Evolutionary conservation across 441 rosid genomes (phyloP), one percentile per base, ranked within the genome.

Genomic region (Geranium incanum): DNA sequence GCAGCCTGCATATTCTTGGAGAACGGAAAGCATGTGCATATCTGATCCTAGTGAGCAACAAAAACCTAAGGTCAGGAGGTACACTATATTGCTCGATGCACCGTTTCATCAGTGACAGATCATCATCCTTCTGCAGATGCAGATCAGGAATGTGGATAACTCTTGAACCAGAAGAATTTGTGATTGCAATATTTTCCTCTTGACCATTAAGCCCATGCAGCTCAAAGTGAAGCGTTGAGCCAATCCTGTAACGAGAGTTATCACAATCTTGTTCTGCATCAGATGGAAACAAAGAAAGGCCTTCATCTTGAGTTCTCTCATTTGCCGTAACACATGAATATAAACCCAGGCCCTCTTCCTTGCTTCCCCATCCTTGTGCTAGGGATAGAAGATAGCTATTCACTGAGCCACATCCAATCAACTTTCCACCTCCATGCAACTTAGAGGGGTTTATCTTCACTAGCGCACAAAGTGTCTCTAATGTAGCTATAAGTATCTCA

Each of bases 291-390:
- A 92, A 83, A 79, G 79, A 86, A 5, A 95, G 82, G 71, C 98
- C 98, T 77, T 86, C 97, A 73, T 89, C 98, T 72, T 87, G 91
- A 73, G 86, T 84, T 77, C 85, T 89, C 78, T 95, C 99, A 80
- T 92, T 92, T 72, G 97, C 93, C 72, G 87, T 86, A 72, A 95
- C 88, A 78, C 96, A 91, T 13, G 99, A 92, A 81, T 91, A 92
- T 74, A 95, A 83, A 70, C 98, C 98, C 84, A 92, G 77, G n/a
- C 99, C 99, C 79, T 95, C 99, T 81, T 92, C 99, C 83, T 95
- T 95, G 85, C 97, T 95, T 72, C 99, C 98, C 99, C 99, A 95
- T 12, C 99, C 99, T 74, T 95, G 99, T 66, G 97, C 96, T 70
- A 95, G 82, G 71, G 98, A 89, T 69, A 95, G 83, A 36, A 95